Evolutionary conservation across 257 asterid genomes (phyloP).

Genomic region (Fraxinus americana): DNA sequence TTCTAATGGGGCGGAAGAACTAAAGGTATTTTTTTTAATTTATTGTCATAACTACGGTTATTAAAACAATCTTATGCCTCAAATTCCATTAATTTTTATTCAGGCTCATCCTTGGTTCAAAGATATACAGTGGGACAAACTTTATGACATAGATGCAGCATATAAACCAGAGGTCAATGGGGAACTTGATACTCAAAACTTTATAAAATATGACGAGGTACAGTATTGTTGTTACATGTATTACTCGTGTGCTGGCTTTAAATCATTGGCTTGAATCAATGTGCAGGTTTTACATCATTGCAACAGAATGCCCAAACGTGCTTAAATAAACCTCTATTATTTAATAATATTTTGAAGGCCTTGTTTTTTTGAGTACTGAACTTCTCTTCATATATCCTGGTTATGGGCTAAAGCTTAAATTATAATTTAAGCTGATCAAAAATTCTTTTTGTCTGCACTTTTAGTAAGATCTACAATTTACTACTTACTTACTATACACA

Average conservation of each 20-base stretch:
- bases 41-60: not conserved
- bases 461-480: too few species aligned
- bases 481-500: too few species aligned
- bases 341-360: not conserved
- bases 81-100: not conserved
- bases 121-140: constrained; percentile 66
- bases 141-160: constrained; percentile 80
- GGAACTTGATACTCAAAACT: constrained; percentile 85
- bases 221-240: not conserved
- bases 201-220: constrained; percentile 79
- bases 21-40: constrained; percentile 53
- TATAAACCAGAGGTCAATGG: constrained; percentile 80
- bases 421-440: too few species aligned
- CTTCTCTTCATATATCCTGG: not conserved
- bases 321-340: not conserved
- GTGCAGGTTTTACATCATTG: not conserved
- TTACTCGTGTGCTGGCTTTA: not conserved
- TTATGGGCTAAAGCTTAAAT: not conserved
- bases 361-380: not conserved
- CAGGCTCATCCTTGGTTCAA: constrained; percentile 95
- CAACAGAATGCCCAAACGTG: not conserved
- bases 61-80: not conserved
- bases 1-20: constrained; percentile 66
- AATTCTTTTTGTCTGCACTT: too few species aligned
- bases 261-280: not conserved